Evolutionary conservation across 345 rosid species (phyloP), one percentile per base, ranked within the genome.

Genomic region (Murraya paniculata): DNA sequence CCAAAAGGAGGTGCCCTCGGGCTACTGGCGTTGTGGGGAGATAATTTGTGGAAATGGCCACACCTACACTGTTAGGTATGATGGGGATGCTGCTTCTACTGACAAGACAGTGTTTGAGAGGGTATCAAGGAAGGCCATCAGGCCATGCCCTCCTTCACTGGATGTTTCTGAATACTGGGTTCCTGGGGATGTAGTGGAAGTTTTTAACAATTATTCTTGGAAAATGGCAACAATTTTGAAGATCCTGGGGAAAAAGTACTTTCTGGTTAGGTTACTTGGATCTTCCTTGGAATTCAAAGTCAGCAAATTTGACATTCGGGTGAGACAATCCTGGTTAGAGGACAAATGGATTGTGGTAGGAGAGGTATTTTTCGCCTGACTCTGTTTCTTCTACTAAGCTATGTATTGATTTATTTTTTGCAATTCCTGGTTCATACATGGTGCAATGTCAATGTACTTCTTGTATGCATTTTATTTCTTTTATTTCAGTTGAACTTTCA

Each of bases 121-220:
- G 79, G 87, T 89, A 1, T 81, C 91, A 0, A 85, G 86, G 87
- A 87, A 84, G 86, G 84, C 77, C 50, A 85, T 93, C 76, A 87
- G 96, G 84, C 98, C 98, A 70, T 81, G 84, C 75, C 89, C 91
- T 58, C 96, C 82, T 36, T 65, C 64, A 33, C 65, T 62, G 33
- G 83, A 77, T 36, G 85, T 81, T 67, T 72, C 78, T 6, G 85
- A 82, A 60, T 79, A 79, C 77, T 92, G 92, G 95, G 67, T 72
- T 78, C 86, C 88, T 59, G 95, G 95, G 76, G 94, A 94, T 85
- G 88, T 92, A 41, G 85, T 94, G 3, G 98, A 94, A 89, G 93
- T 92, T 71, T 86, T 85, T 67, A 78, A 89, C 41, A 78, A 76
- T 76, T 83, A 83, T 78, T 88, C 89, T n/a, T 94, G 98, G 98